Evolutionary conservation across 148 eudicot genomes (phyloP), one percentile per base, ranked within the genome.

Genomic region (Cornus suecica): DNA sequence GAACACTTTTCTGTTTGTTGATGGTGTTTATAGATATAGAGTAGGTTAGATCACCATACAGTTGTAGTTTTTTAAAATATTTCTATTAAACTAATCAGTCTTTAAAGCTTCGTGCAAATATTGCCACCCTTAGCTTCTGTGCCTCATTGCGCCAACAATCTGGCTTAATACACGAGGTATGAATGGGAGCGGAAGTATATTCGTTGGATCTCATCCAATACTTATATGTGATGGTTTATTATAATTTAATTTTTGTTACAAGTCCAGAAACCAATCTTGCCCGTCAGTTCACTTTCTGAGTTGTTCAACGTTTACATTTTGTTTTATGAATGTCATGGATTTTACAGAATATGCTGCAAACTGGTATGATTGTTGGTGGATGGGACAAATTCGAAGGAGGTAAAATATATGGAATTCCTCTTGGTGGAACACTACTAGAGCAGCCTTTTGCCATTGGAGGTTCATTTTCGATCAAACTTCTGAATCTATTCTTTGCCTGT

Each of bases 361-460:
- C 97, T n/a, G 97, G 97, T 41, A 82, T 92, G 37, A 92, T 92
- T 67, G 88, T 92, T 76, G 97, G 97, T 72, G 97, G 97, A 67
- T 92, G 97, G 97, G 91, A 90, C 81, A 90, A 90, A 74, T 84
- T 90, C 64, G 89, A 92, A 81, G 97, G 97, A 23, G 97, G 97
- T 1, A 92, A 92, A 85, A 88, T 92, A 63, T 92, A 84, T 76
- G 94, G 90, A 37, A 79, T 92, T 64, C 97, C 97, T 24, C 90
- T 92, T 65, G 97, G 97, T 73, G 97, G 97, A 70, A 92, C 97
- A 54, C 61, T 90, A 27, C 52, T 92, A n/a, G 97, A 92, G 74
- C 94, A 86, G 81, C 97, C 97, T 78, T 92, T 92, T 83, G 85
- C 94, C 52, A 92, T 92, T 77, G 97, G 97, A 80, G 97, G 97